Conservation (phyloP, 345 rosid species). For the Hypericum perforatum region DNA sequence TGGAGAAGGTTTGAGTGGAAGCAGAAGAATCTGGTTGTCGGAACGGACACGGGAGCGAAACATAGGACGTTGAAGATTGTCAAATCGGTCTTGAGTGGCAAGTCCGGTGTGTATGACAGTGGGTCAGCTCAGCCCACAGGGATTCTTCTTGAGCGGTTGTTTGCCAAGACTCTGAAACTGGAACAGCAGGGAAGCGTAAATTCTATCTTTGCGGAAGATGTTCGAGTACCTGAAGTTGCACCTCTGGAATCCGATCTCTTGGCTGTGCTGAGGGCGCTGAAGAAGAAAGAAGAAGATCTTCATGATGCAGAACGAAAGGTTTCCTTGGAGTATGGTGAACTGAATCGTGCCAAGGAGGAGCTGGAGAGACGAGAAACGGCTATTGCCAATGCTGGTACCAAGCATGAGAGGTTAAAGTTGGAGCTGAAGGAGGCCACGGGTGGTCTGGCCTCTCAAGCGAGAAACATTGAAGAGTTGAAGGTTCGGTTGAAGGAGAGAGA, state of each 20-base stretch:
- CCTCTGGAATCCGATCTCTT: slow-evolving; percentile 58
- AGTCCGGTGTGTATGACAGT: slow-evolving; percentile 32
- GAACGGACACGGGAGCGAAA: slow-evolving; percentile 14
- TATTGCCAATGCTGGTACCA: slow-evolving; percentile 35
- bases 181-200: slow-evolving; percentile 37
- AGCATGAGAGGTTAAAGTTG: slow-evolving; percentile 46
- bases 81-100: slow-evolving; percentile 31
- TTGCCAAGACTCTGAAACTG: slow-evolving; percentile 48
- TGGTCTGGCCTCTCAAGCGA: slow-evolving; percentile 53
- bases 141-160: slow-evolving; percentile 57
- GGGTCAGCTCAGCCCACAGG: slow-evolving; percentile 44
- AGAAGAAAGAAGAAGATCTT: slow-evolving; percentile 58
- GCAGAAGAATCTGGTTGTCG: slow-evolving; percentile 21
- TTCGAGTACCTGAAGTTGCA: slow-evolving; percentile 31
- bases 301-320: slow-evolving; percentile 47
- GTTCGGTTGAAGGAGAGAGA: slow-evolving; percentile 45
- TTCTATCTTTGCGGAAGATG: slow-evolving; percentile 23
- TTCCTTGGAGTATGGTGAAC: slow-evolving; percentile 39
- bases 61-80: slow-evolving; percentile 14
- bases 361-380: slow-evolving; percentile 40
- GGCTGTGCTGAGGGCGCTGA: slow-evolving; percentile 52
- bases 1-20: slow-evolving; percentile 26
- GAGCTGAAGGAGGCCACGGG: slow-evolving; percentile 47
- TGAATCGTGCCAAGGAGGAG: slow-evolving; percentile 44
- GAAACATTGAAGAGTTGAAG: slow-evolving; percentile 57